phyloP scores from a whole-genome alignment of 805 yeast species.

The Lachancea meyersii region DNA sequence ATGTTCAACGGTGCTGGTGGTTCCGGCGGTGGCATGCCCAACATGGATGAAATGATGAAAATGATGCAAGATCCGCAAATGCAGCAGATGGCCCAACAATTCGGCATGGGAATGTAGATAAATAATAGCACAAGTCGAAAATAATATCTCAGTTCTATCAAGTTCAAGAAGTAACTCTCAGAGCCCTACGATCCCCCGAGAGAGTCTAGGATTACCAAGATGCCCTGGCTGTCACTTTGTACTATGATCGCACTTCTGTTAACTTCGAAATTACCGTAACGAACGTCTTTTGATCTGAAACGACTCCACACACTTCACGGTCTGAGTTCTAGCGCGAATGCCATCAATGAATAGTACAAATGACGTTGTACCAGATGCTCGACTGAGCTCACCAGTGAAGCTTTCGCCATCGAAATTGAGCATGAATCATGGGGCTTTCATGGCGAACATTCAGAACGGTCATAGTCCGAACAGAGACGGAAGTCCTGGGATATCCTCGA shows the following conservation, averaged over 20 bases:
- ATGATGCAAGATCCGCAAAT: constrained; percentile 46
- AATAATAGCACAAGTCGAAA: neutral
- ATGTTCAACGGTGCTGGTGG: constrained; percentile 54
- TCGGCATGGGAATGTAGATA: constrained; percentile 34
- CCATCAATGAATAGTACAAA: neutral
- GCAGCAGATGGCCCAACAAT: constrained; percentile 45
- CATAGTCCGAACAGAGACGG: constrained; percentile 17
- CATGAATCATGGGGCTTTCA: constrained; percentile 24
- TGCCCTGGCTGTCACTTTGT: neutral
- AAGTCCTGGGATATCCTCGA: constrained; percentile 12
- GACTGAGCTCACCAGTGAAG: constrained; percentile 4
- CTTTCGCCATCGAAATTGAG: constrained; percentile 23
- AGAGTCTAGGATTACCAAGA: no score
- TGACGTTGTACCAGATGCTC: neutral
- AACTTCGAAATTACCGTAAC: neutral
- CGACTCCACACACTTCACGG: neutral
- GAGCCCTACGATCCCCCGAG: no score
- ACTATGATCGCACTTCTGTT: neutral
- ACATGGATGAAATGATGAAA: constrained; percentile 57
- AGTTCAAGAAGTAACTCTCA: neutral
- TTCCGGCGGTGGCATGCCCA: constrained; percentile 52
- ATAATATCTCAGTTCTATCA: neutral
- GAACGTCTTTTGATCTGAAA: no score
- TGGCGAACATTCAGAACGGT: constrained; percentile 21
- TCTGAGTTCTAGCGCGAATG: neutral